Evolutionary conservation across 441 rosid genomes (phyloP), one percentile per base, ranked within the genome.

Genomic region (Populus hybrid): DNA sequence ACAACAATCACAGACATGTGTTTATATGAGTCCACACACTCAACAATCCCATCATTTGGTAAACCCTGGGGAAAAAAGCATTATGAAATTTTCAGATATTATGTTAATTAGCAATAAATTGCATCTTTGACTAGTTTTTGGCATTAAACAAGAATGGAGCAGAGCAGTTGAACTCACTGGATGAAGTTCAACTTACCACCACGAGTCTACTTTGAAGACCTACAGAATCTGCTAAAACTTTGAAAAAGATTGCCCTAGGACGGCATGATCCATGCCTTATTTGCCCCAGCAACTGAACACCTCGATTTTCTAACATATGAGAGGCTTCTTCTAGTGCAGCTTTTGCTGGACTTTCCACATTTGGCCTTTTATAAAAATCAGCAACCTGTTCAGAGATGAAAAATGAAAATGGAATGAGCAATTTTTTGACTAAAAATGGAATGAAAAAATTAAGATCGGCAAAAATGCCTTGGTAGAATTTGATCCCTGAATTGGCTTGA

Each of bases 1-100:
- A 90, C 85, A 78, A 94, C 99, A 71, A 91, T 88, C 73, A 93
- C 99, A 74, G 99, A 97, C 91, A 93, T 91, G 84, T 97, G 99
- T 82, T 84, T 97, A 81, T 87, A 88, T 21, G 97, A 90, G 84
- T 97, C 99, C 68, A 74, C 80, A 79, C 86, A 87, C 88, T 94
- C 97, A 76, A 90, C 77, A 67, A 85, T 82, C 77, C 99, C 99
- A 78, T 97, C 97, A 89, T 79, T 94, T 70, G 99, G 98, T 83
- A 97, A 89, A 76, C 99, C 99, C 99, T 94, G 29, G 28, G 66
- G 64, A 12, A 42, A 68, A 40, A 24, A 72, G 78, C 14, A 31
- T 45, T 45, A 45, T 45, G 9, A 64, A 67, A 40, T 38, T 63
- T 71, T 20, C 42, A 23, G 18, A 29, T 28, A 66, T 67, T 35